These are phyloP conservation scores for Bryoerythrophyllum caledonicum DNA, from an alignment of 225 moss, liverwort and hornwort species.

Conservation along the genomic window DNA sequence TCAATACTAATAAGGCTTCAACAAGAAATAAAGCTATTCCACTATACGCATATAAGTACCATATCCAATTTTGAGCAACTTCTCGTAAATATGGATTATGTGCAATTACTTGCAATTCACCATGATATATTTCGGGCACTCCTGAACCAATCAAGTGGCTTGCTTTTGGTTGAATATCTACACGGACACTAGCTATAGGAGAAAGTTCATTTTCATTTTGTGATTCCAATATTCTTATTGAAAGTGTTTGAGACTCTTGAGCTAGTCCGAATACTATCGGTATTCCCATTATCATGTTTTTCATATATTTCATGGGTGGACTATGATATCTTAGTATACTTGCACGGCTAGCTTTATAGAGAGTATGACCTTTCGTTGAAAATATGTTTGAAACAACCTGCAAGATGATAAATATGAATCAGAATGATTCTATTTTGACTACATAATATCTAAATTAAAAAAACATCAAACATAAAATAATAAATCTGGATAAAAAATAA, in stretches of 20 bases:
- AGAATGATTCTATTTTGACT: neutral
- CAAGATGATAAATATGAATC: neutral
- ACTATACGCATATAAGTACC: slow-evolving; percentile 59
- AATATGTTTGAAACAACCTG: slow-evolving; percentile 63
- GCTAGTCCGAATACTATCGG: slow-evolving; percentile 65
- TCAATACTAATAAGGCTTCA: slow-evolving; percentile 59
- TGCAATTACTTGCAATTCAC: slow-evolving; percentile 55
- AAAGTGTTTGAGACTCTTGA: slow-evolving; percentile 66
- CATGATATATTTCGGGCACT: slow-evolving; percentile 70
- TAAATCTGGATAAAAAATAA: no score
- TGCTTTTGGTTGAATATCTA: slow-evolving; percentile 64
- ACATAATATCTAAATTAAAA: neutral
- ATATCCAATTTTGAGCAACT: slow-evolving; percentile 54
- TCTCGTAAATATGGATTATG: slow-evolving; percentile 59
- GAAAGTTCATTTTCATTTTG: slow-evolving; percentile 46
- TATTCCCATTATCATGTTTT: slow-evolving; percentile 48
- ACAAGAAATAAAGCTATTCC: slow-evolving; percentile 65
- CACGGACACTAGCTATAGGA: slow-evolving; percentile 53
- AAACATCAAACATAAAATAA: no score
- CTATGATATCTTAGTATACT: slow-evolving; percentile 68
- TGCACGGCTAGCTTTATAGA: slow-evolving; percentile 57
- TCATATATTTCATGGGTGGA: slow-evolving; percentile 42
- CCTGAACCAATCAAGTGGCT: slow-evolving; percentile 39
- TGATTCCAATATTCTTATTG: slow-evolving; percentile 57
- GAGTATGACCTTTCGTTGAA: slow-evolving; percentile 48